A percentile compares a stretch with the other conserved stretches of the same genome.
Evolutionary conservation across 257 asterid genomes (phyloP).

Genomic region (Solanum sparsipilum): DNA sequence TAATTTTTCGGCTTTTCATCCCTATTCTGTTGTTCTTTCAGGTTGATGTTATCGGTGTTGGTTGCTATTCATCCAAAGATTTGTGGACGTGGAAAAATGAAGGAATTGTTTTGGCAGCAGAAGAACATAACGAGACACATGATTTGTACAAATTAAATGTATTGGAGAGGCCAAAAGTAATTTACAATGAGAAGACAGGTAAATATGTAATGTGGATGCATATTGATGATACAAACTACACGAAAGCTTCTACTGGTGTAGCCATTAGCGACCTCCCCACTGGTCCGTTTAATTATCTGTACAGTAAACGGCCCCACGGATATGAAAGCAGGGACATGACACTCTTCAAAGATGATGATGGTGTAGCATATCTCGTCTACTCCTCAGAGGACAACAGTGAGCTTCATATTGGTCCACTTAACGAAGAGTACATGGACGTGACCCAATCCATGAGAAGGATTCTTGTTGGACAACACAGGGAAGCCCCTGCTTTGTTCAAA

Average conservation of each 20-base stretch:
- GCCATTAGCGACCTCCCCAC: constrained; percentile 65
- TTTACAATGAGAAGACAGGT: constrained; percentile 55
- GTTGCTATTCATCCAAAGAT: constrained; percentile 93
- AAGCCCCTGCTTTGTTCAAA: constrained; percentile 95
- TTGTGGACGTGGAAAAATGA: constrained; percentile 94
- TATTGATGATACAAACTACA: constrained; percentile 80
- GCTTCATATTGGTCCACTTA: constrained; percentile 77
- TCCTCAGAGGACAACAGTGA: constrained; percentile 85
- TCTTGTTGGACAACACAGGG: constrained; percentile 77
- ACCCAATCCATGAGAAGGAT: constrained; percentile 38
- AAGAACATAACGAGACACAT: constrained; percentile 54
- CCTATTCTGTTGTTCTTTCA: constrained; percentile 12
- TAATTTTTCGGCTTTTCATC: not conserved
- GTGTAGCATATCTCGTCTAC: constrained; percentile 67
- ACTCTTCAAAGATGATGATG: constrained; percentile 77
- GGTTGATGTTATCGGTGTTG: constrained; percentile 95
- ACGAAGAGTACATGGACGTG: constrained; percentile 47
- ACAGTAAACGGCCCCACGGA: constrained; percentile 79
- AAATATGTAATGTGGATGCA: constrained; percentile 99
- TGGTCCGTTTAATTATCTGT: constrained; percentile 74
- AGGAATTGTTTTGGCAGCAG: constrained; percentile 82
- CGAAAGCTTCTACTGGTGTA: constrained; percentile 79
- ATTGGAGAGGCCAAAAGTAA: constrained; percentile 94
- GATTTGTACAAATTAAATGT: constrained; percentile 81
- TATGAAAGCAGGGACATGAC: constrained; percentile 97